phyloP scores from a whole-genome alignment of 352 stramenopile genomes.

The Blastocystis hominis region DNA sequence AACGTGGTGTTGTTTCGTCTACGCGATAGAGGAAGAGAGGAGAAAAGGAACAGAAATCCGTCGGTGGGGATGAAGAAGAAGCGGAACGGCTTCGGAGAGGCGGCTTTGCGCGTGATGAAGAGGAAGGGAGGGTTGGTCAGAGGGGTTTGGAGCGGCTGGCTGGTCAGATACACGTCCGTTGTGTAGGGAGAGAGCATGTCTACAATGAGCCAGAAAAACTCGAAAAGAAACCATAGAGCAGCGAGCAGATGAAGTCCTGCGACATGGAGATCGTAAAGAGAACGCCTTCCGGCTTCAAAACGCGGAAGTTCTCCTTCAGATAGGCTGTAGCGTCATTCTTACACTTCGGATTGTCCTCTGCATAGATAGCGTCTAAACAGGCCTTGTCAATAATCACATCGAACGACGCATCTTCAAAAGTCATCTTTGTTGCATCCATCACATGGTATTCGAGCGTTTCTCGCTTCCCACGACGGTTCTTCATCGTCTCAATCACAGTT shows the following conservation, averaged over 20 bases:
- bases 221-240: not conserved
- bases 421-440: slow-evolving; percentile 55
- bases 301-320: slow-evolving; percentile 8
- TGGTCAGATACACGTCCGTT: slow-evolving; percentile 7
- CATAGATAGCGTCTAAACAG: slow-evolving; percentile 43
- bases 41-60: not conserved
- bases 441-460: slow-evolving; percentile 2
- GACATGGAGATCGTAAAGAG: slow-evolving; percentile 49
- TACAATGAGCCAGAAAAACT: not conserved
- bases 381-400: slow-evolving; percentile 57
- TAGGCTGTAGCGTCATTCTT: not conserved
- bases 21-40: not conserved
- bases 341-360: slow-evolving; percentile 36
- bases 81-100: not conserved
- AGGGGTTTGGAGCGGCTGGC: not conserved
- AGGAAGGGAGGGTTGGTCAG: slow-evolving; percentile 44
- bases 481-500: slow-evolving; percentile 44
- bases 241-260: slow-evolving; percentile 28
- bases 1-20: not conserved
- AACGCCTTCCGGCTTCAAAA: not conserved
- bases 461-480: not conserved
- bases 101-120: not conserved
- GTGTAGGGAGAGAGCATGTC: not conserved
- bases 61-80: slow-evolving; percentile 10
- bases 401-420: slow-evolving; percentile 40